Percentiles rank a stretch among this genome's conserved stretches.
Evolutionary conservation across 176 grass and related monocot species (phyloP).

Genomic region (Aegilops sharonensis): DNA sequence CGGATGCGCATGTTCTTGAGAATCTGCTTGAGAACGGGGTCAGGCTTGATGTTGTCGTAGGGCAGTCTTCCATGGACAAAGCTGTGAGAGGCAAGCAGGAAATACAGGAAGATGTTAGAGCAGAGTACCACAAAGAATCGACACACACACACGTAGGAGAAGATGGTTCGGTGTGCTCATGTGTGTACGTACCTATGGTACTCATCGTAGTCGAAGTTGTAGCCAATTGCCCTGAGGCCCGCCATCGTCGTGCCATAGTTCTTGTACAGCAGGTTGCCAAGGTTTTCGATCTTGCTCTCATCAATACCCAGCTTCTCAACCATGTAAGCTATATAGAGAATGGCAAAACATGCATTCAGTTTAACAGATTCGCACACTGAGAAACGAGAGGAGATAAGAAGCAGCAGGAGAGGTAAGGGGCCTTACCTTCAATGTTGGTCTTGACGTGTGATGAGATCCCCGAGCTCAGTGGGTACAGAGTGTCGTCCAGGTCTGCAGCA

Average conservation of each 20-base stretch:
- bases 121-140: background rate
- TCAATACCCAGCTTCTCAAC: slow-evolving; percentile 86
- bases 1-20: slow-evolving; percentile 81
- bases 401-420: background rate
- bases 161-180: background rate
- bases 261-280: slow-evolving; percentile 83
- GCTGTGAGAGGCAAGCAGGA: slow-evolving; percentile 5
- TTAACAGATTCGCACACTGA: background rate
- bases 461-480: slow-evolving; percentile 85
- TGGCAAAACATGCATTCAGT: slow-evolving; percentile 8
- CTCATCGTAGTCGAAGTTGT: slow-evolving; percentile 84
- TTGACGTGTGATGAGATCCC: slow-evolving; percentile 69
- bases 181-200: slow-evolving; percentile 50
- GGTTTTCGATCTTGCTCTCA: slow-evolving; percentile 56
- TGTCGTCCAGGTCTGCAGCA: slow-evolving; percentile 86
- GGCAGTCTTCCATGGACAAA: slow-evolving; percentile 94
- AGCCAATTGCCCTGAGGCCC: slow-evolving; percentile 84
- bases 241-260: slow-evolving; percentile 98
- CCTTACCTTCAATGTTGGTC: slow-evolving; percentile 75
- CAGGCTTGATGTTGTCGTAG: slow-evolving; percentile 89
- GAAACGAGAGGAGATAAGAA: background rate
- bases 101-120: background rate
- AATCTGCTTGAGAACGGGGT: slow-evolving; percentile 75
- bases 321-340: slow-evolving; percentile 74
- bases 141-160: background rate